Conservation (phyloP, 2,329 filamentous ascomycete genomes). For the Diaporthe sp. region DNA sequence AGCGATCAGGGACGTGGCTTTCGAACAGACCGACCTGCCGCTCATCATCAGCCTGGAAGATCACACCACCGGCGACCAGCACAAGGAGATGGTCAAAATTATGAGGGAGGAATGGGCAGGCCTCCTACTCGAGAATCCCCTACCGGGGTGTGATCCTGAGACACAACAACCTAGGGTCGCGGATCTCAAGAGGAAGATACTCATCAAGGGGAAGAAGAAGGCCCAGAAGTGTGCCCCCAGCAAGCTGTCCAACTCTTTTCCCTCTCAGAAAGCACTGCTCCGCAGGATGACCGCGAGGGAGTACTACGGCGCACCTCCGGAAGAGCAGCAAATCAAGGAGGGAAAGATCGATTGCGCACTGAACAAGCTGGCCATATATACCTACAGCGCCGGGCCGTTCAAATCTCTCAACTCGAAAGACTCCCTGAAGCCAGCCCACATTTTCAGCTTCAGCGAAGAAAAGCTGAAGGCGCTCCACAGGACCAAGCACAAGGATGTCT, state of each 20-base stretch:
- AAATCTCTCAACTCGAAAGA: slow-evolving; percentile 67
- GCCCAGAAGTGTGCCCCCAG: slow-evolving; percentile 44
- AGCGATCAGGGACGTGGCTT: slow-evolving; percentile 82
- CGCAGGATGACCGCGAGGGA: slow-evolving; percentile 53
- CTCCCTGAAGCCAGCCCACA: slow-evolving; percentile 69
- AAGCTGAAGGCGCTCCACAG: slow-evolving; percentile 69
- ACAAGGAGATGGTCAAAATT: slow-evolving; percentile 91
- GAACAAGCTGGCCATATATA: slow-evolving; percentile 83
- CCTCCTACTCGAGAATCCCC: slow-evolving; percentile 72
- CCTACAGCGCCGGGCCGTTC: slow-evolving; percentile 79
- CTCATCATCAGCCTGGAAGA: slow-evolving; percentile 94
- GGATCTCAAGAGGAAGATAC: slow-evolving; percentile 81
- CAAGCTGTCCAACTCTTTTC: slow-evolving; percentile 44
- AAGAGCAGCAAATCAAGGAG: background rate
- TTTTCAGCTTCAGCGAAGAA: slow-evolving; percentile 90
- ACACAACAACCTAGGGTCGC: slow-evolving; percentile 74
- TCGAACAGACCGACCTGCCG: slow-evolving; percentile 77
- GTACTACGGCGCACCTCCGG: slow-evolving; percentile 50
- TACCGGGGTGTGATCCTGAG: slow-evolving; percentile 60
- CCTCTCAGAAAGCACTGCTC: slow-evolving; percentile 51
- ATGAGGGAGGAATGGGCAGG: slow-evolving; percentile 90
- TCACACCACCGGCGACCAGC: slow-evolving; percentile 83
- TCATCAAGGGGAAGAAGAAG: slow-evolving; percentile 80
- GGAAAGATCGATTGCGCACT: slow-evolving; percentile 73
- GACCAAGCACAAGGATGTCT: slow-evolving; percentile 79